Percentiles rank a stretch among this genome's conserved stretches.
phyloP scores from a whole-genome alignment of 768 basidiomycete species.

The Pleurotus tuber-regium region DNA sequence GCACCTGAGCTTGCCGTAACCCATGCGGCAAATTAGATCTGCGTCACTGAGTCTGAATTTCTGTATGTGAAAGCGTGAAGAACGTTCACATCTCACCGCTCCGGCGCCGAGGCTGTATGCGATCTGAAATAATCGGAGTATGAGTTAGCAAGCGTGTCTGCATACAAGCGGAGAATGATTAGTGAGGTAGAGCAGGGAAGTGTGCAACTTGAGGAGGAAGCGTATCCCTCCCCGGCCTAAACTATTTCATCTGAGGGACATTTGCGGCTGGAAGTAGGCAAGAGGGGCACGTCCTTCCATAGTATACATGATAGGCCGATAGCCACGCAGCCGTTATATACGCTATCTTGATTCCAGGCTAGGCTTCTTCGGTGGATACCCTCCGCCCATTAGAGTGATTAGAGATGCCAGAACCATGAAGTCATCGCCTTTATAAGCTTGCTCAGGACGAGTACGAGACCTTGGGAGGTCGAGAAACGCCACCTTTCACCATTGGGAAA shows the following conservation, averaged over 20 bases:
- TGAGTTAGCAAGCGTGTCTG: neutral
- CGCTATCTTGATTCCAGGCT: neutral
- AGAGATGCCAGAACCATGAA: neutral
- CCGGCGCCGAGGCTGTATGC: neutral
- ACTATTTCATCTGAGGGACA: too few relatives aligned
- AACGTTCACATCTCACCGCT: neutral
- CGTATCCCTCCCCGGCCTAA: too few relatives aligned
- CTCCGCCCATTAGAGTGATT: neutral
- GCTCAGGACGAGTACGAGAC: too few relatives aligned
- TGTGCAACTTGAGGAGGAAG: too few relatives aligned
- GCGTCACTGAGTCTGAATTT: neutral
- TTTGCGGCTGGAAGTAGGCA: neutral
- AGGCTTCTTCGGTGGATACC: too few relatives aligned
- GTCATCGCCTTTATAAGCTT: neutral
- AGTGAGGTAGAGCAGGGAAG: too few relatives aligned
- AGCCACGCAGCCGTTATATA: neutral
- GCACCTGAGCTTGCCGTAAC: neutral
- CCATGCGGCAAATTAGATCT: conserved; percentile 1
- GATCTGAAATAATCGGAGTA: neutral
- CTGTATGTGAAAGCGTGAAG: neutral
- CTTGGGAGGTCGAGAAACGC: too few relatives aligned
- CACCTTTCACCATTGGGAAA: too few relatives aligned
- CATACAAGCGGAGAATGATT: neutral
- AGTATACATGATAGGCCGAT: too few relatives aligned
- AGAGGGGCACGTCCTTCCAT: too few relatives aligned